phyloP scores from a whole-genome alignment of 768 basidiomycete species.

The Mrakia frigida region DNA sequence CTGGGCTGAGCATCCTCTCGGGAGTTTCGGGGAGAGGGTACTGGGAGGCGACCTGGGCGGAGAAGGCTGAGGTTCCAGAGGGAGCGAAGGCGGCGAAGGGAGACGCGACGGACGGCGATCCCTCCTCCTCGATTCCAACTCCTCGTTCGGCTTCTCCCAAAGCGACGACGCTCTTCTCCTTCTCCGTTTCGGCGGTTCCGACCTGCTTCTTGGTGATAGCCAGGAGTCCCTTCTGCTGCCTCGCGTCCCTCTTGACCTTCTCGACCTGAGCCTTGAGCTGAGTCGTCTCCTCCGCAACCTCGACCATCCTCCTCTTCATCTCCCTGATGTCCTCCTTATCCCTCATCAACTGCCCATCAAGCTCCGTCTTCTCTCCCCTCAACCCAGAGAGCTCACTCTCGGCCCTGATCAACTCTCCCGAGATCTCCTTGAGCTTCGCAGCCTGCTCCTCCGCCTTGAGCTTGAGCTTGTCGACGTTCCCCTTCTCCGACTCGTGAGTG shows the following conservation, averaged over 20 bases:
- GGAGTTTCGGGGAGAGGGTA: slow-evolving; percentile 70
- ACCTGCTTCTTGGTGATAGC: slow-evolving; percentile 95
- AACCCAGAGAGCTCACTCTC: slow-evolving; percentile 89
- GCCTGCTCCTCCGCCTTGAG: slow-evolving; percentile 62
- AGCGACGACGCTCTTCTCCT: slow-evolving; percentile 50
- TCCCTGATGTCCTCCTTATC: slow-evolving; percentile 93
- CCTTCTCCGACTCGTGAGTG: slow-evolving; percentile 44
- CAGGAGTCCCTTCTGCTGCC: slow-evolving; percentile 90
- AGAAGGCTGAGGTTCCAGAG: slow-evolving; percentile 33
- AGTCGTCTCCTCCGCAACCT: slow-evolving; percentile 68
- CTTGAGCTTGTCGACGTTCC: slow-evolving; percentile 61
- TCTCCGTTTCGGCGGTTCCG: slow-evolving; percentile 71
- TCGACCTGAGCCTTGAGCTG: slow-evolving; percentile 69
- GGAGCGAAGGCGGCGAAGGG: slow-evolving; percentile 36
- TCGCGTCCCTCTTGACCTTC: slow-evolving; percentile 84
- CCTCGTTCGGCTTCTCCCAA: slow-evolving; percentile 25
- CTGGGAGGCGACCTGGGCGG: slow-evolving; percentile 55
- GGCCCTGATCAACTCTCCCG: slow-evolving; percentile 74
- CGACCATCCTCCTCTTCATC: slow-evolving; percentile 75
- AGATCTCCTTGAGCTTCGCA: slow-evolving; percentile 63
- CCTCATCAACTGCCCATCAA: slow-evolving; percentile 75
- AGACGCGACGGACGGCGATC: slow-evolving; percentile 32
- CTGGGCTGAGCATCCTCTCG: slow-evolving; percentile 53
- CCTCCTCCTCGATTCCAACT: slow-evolving; percentile 36
- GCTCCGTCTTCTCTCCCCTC: slow-evolving; percentile 81